Base-by-base conservation (phyloP, 371 early-diverging fungal genomes). In the Apophysomyces trapeziformis region DNA sequence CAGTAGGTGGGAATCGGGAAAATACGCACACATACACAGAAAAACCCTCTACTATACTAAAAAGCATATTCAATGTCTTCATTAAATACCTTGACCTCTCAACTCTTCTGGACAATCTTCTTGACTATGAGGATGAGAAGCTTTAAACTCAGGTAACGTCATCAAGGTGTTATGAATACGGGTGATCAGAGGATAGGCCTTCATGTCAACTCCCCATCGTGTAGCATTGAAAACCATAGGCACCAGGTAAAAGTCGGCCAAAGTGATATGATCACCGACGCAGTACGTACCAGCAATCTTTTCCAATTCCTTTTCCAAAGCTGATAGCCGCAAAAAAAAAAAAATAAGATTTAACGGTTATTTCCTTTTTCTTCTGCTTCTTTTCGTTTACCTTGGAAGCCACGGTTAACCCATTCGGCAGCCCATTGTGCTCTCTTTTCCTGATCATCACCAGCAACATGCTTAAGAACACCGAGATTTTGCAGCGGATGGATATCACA, bases 401-500 rank as follows among this genome's bases (percentile, higher is more conserved):
- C 95, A 8, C 72, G 64, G 1, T 72, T 60, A 39, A 95, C 84
- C 72, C 85, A 85, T 37, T 77, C 64, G 58, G 68, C 74, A 13
- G 82, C 89, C 93, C 91, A 94, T 47, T 87, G 93, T 36, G 39
- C 71, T 66, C 76, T 85, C 43, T 80, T 84, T 5, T 74, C 68
- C 56, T 62, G 54, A 54, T 80, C 85, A 59, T 81, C 80, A 0
- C 86, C 84, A 6, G 75, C 87, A 14, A 88, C 78, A 56, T 88
- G 80, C 21, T 84, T 74, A 57, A 93, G 67, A 0, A 96, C 88
- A n/a, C 86, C 72, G 61, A 92, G 68, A 74, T 97, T 96, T 68
- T 95, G 93, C 45, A 95, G 64, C 4, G 98, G 98, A 70, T 96
- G 96, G 57, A 89, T 96, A 69, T 96, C 98, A 72, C 89, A 82